Conservation (phyloP, 768 basidiomycete species). For the Cystoderma amianthinum region DNA sequence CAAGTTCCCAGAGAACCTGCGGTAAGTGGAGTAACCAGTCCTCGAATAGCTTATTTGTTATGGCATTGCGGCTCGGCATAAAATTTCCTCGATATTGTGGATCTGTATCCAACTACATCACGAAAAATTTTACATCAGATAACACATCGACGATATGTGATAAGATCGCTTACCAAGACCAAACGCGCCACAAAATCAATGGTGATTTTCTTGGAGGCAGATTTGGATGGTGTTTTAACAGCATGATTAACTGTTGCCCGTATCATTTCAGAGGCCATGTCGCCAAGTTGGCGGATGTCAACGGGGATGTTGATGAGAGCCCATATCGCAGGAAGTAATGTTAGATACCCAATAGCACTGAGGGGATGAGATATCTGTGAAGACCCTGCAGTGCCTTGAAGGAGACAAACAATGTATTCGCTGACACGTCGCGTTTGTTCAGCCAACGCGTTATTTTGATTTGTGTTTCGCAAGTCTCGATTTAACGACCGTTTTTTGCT, state of each 20-base stretch:
- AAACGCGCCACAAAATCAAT: conserved; percentile 73
- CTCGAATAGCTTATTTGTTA: conserved; percentile 27
- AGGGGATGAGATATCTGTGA: conserved; percentile 45
- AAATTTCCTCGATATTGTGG: conserved; percentile 45
- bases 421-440: conserved; percentile 46
- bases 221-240: conserved; percentile 46
- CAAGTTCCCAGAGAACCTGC: conserved; percentile 80
- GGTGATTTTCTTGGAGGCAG: conserved; percentile 57
- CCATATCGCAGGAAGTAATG: conserved; percentile 77
- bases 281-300: not conserved
- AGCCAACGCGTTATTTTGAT: conserved; percentile 8
- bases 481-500: conserved; percentile 1
- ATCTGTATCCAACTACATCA: conserved; percentile 51
- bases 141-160: too few species aligned
- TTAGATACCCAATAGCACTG: conserved; percentile 48
- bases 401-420: conserved; percentile 52
- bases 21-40: conserved; percentile 78
- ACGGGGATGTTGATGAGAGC: conserved; percentile 49
- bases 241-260: conserved; percentile 63
- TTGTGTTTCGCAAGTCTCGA: not conserved
- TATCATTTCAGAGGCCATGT: conserved; percentile 27
- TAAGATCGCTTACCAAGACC: conserved; percentile 49
- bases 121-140: conserved; percentile 1
- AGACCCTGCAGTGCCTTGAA: conserved; percentile 38
- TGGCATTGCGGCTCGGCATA: conserved; percentile 20